Conservation (phyloP, 2,329 filamentous ascomycete species). For the Leptographium flavum region DNA sequence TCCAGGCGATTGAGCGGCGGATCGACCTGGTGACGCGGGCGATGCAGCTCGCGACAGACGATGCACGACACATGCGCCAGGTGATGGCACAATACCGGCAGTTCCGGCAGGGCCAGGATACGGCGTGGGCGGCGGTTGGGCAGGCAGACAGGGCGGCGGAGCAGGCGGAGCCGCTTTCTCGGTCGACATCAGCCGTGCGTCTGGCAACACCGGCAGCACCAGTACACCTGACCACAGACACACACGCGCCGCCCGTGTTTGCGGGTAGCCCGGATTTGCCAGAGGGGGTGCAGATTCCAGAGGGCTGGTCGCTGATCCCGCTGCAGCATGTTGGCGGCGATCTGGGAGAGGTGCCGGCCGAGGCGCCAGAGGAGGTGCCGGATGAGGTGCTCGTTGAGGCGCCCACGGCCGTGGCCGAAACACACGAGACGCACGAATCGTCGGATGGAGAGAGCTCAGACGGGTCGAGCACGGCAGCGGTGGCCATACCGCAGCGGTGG, state of each 20-base stretch:
- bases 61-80: conserved; percentile 52
- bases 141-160: background rate
- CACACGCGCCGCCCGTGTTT: conserved; percentile 36
- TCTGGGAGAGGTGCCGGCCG: conserved; percentile 7
- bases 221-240: conserved; percentile 29
- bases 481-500: too few relatives aligned
- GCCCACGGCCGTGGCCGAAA: background rate
- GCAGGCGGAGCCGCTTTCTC: too few relatives aligned
- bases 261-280: conserved; percentile 47
- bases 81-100: conserved; percentile 54
- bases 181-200: too few relatives aligned
- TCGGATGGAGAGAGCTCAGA: too few relatives aligned
- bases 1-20: conserved; percentile 53
- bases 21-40: conserved; percentile 48
- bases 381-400: background rate
- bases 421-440: too few relatives aligned
- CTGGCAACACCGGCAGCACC: conserved; percentile 13
- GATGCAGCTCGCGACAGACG: conserved; percentile 49
- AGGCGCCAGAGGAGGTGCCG: background rate
- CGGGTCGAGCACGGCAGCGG: too few relatives aligned
- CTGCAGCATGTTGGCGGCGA: conserved; percentile 38
- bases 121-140: background rate
- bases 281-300: conserved; percentile 47
- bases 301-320: conserved; percentile 51
- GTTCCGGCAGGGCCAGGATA: conserved; percentile 37